Evolutionary conservation across 495 filamentous ascomycete species (phyloP).

Genomic region (Ramalina intermedia): DNA sequence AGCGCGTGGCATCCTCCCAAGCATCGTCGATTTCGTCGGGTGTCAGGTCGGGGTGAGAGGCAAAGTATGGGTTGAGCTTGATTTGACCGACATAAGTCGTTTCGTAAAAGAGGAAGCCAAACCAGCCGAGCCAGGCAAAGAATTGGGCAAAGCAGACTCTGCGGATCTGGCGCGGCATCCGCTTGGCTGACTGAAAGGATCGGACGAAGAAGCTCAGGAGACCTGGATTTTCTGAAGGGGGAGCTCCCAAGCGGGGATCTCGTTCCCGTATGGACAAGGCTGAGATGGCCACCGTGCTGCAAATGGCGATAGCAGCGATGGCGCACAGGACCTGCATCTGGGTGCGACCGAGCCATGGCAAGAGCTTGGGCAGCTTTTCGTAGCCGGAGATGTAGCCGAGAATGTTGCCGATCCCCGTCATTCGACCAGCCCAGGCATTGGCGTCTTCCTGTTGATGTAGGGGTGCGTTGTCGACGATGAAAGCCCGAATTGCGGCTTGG

Average conservation of each 20-base stretch:
- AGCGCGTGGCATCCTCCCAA: conserved; percentile 69
- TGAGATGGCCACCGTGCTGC: conserved; percentile 49
- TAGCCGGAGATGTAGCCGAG: conserved; percentile 73
- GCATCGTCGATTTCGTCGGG: conserved; percentile 55
- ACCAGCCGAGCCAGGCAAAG: conserved; percentile 88
- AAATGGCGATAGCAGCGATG: conserved; percentile 59
- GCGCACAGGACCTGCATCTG: conserved; percentile 85
- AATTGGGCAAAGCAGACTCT: conserved; percentile 80
- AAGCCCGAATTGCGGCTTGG: conserved; percentile 76
- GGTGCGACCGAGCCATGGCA: conserved; percentile 66
- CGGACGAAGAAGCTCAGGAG: conserved; percentile 63
- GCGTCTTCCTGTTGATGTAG: conserved; percentile 80
- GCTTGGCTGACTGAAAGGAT: conserved; percentile 58
- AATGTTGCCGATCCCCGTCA: conserved; percentile 75
- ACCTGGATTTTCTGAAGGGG: conserved; percentile 42
- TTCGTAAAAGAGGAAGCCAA: conserved; percentile 87
- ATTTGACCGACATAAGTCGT: conserved; percentile 85
- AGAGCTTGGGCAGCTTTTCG: conserved; percentile 49
- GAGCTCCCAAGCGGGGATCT: conserved; percentile 58
- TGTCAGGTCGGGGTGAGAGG: conserved; percentile 59
- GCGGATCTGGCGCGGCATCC: conserved; percentile 62
- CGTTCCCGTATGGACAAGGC: conserved; percentile 54
- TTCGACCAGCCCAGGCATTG: conserved; percentile 74
- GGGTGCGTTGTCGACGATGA: conserved; percentile 80
- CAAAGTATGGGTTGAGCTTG: conserved; percentile 68